Evolutionary conservation across 805 yeast genomes (phyloP).

Genomic region (Starmera quercuum): DNA sequence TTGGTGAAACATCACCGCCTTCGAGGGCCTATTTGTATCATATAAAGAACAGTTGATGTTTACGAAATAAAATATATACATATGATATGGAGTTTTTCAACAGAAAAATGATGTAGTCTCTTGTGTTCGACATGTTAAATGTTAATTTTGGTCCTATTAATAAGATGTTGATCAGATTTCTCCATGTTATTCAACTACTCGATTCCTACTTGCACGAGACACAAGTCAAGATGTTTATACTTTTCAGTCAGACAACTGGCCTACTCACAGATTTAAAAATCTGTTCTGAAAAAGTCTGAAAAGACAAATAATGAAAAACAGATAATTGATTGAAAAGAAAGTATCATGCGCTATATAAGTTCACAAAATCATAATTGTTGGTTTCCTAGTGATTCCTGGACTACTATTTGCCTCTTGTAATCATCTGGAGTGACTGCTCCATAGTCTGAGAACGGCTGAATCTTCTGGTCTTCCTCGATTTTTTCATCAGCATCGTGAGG

Average conservation of each 20-base stretch:
- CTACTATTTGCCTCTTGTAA: neutral
- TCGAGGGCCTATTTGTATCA: too few relatives aligned
- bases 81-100: too few relatives aligned
- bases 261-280: too few relatives aligned
- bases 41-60: neutral
- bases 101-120: too few relatives aligned
- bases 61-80: neutral
- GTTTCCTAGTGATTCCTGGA: neutral
- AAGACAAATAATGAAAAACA: neutral
- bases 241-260: too few relatives aligned
- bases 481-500: slow-evolving; percentile 11
- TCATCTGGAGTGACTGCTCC: neutral
- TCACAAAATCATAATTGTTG: neutral
- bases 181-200: too few relatives aligned
- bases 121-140: too few relatives aligned
- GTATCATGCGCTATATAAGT: neutral
- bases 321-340: neutral
- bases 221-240: too few relatives aligned
- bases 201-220: neutral
- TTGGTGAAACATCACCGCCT: too few relatives aligned
- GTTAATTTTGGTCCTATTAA: too few relatives aligned
- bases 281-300: neutral
- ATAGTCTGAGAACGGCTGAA: neutral
- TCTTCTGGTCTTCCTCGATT: neutral
- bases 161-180: too few relatives aligned